Conservation (phyloP, 768 basidiomycete genomes). For the Lyophyllum atratum region DNA sequence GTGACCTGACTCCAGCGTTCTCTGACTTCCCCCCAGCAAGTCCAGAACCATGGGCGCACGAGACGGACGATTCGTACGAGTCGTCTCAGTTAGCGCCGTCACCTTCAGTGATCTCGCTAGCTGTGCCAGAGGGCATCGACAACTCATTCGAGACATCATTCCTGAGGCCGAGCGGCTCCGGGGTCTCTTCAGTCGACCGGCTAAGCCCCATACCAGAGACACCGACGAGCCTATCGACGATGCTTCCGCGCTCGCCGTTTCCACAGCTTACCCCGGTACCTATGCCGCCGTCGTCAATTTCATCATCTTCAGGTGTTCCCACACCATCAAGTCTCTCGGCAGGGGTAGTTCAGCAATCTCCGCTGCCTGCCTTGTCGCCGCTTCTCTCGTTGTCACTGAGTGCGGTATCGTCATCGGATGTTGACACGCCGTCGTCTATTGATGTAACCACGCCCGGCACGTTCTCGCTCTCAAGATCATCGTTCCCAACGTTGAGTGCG, state of each 20-base stretch:
- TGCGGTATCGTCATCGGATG: conserved; percentile 7
- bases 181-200: conserved; percentile 42
- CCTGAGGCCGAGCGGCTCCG: conserved; percentile 60
- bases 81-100: conserved; percentile 76
- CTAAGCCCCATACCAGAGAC: conserved; percentile 49
- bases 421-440: conserved; percentile 7
- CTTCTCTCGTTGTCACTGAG: conserved; percentile 6
- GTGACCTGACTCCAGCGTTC: conserved; percentile 46
- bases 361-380: conserved; percentile 2
- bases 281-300: conserved; percentile 32
- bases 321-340: conserved; percentile 36
- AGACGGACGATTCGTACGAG: conserved; percentile 72
- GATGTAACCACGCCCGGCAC: conserved; percentile 10
- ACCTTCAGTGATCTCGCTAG: conserved; percentile 55
- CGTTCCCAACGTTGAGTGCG: conserved; percentile 1
- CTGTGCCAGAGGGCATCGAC: conserved; percentile 62
- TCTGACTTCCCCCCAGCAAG: conserved; percentile 38
- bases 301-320: conserved; percentile 27
- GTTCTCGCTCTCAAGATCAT: conserved; percentile 4
- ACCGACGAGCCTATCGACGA: conserved; percentile 28
- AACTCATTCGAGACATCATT: conserved; percentile 75
- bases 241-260: conserved; percentile 32
- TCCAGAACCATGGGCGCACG: conserved; percentile 55
- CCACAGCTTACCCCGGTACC: conserved; percentile 42
- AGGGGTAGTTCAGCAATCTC: background rate